Base-by-base conservation (phyloP, 2,329 filamentous ascomycete genomes). In the Whalleya microplaca region DNA sequence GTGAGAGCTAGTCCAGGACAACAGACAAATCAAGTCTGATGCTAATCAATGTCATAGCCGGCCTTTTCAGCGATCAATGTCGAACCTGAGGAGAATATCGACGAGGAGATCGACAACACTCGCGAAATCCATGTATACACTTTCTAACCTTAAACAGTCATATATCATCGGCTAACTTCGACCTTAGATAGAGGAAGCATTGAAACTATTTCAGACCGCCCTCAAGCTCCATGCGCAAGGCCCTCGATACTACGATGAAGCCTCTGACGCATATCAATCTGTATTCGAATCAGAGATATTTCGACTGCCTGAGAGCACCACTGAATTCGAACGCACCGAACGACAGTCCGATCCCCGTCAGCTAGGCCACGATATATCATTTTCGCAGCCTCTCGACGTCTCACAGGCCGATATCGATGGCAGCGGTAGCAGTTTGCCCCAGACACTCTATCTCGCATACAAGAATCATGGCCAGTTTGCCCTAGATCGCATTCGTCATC, bases 391-490 rank as follows among this genome's bases (percentile, higher is more conserved):
- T 14, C 73, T 85, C n/a, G 83, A 84, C 51, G 75, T 80, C 7
- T 77, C 83, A 21, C 82, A 84, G 23, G 84, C 83, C 55, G 84
- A 87, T 48, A 84, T 85, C 47, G 92, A 96, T 62, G 88, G 85
- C 23, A 86, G 87, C 2, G 91, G 88, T 16, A 95, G 89, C 69
- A 94, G 89, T 47, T 78, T 98, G 9, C 88, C 91, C 0, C 93
- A 97, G 69, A 92, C 96, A 10, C 81, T 98, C 19, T 97, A 96
- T 68, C 83, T 99, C 7, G 90, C 94, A 1, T 92, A 96, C 79
- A 99, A 98, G 74, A 99, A 98, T 66, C 88, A 94, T 75, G 95
- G 92, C 42, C 91, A 98, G 69, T 97, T 96, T 69, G 79, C 89
- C 55, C 79, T 99, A n/a, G 94, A 99, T 71, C 78, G 76, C 55